A percentile compares a stretch with the other conserved stretches of the same genome.
phyloP scores from a whole-genome alignment of 129 eudicot species.

The Tanacetum coccineum region DNA sequence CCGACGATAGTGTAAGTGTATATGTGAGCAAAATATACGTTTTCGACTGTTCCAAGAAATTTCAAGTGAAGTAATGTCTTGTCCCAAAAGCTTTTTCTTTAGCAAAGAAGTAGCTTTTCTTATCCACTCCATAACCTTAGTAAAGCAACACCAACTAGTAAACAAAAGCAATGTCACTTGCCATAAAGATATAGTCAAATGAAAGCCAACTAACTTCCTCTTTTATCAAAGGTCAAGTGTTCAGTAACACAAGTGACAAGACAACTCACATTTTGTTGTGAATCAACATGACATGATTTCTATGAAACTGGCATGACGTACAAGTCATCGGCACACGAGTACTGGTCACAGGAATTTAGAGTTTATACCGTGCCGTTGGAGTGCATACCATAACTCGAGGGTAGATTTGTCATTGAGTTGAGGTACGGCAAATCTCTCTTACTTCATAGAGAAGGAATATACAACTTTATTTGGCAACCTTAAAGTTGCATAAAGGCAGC shows the following conservation, averaged over 20 bases:
- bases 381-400: neutral
- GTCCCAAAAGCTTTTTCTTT: conserved; percentile 24
- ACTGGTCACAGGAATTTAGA: neutral
- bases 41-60: neutral
- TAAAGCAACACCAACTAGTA: conserved; percentile 25
- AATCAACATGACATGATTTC: too few relatives aligned
- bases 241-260: neutral
- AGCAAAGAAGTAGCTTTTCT: conserved; percentile 26
- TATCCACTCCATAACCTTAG: conserved; percentile 19
- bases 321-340: too few relatives aligned
- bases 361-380: neutral
- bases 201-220: conserved; percentile 2
- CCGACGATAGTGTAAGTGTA: too few relatives aligned
- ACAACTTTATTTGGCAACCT: conserved; percentile 15
- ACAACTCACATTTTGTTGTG: too few relatives aligned
- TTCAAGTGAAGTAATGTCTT: conserved; percentile 9
- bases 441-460: conserved; percentile 29
- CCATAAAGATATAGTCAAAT: conserved; percentile 16
- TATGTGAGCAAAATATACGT: too few relatives aligned
- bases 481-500: conserved; percentile 26
- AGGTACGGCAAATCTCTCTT: neutral
- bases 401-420: neutral
- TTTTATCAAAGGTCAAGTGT: neutral
- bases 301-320: too few relatives aligned
- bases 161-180: conserved; percentile 17